phyloP scores from a whole-genome alignment of 176 grass and related monocot species.

The Otatea glauca region DNA sequence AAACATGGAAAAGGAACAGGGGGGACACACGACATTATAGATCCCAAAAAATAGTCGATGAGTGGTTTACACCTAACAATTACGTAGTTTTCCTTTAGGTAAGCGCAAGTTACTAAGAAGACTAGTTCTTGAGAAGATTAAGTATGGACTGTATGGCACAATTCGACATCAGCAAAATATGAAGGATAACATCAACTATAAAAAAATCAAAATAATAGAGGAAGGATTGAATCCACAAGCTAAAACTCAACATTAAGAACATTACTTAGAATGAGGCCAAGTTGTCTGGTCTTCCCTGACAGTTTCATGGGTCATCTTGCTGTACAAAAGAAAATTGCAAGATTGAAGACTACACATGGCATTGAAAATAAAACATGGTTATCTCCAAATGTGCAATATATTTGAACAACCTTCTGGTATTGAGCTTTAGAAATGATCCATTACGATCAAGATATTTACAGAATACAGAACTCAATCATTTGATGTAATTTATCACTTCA shows the following conservation, averaged over 20 bases:
- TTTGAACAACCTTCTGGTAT: neutral
- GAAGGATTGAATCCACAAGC: neutral
- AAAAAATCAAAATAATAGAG: neutral
- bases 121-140: neutral
- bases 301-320: slow-evolving; percentile 82
- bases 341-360: neutral
- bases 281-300: slow-evolving; percentile 68
- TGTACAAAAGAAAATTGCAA: slow-evolving; percentile 42
- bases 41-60: neutral
- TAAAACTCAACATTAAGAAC: neutral
- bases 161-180: neutral
- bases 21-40: neutral
- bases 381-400: neutral
- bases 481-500: neutral
- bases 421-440: neutral
- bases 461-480: neutral
- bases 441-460: neutral
- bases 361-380: neutral
- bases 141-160: neutral
- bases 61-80: neutral
- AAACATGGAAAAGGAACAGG: neutral
- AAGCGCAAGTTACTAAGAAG: neutral
- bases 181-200: neutral
- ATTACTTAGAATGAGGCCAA: slow-evolving; percentile 86
- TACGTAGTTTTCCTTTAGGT: neutral